Evolutionary conservation across 2,329 filamentous ascomycete genomes (phyloP).

Genomic region (Pseudogymnoascus pannorum): DNA sequence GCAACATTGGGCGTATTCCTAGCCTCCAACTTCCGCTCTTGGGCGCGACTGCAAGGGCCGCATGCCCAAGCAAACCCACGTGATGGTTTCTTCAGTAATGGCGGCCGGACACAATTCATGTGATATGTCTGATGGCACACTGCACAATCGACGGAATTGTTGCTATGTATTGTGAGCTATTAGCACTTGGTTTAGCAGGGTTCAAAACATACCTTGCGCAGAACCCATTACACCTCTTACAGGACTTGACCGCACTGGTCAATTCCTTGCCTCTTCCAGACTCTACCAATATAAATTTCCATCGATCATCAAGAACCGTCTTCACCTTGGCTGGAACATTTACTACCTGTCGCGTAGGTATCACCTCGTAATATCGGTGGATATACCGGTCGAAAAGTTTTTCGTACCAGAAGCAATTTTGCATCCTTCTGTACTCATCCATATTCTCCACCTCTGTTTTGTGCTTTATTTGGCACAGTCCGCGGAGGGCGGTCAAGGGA

Average conservation of each 20-base stretch:
- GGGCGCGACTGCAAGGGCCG: slow-evolving; percentile 89
- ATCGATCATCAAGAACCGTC: slow-evolving; percentile 88
- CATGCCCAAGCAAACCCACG: slow-evolving; percentile 98
- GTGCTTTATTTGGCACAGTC: slow-evolving; percentile 87
- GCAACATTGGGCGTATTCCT: slow-evolving; percentile 72
- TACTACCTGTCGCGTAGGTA: slow-evolving; percentile 85
- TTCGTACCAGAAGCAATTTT: slow-evolving; percentile 93
- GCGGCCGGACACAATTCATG: slow-evolving; percentile 94
- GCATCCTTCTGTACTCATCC: slow-evolving; percentile 74
- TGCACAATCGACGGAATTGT: slow-evolving; percentile 94
- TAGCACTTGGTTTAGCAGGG: neutral
- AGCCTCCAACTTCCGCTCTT: slow-evolving; percentile 86
- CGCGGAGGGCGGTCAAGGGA: slow-evolving; percentile 83
- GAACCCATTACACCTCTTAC: slow-evolving; percentile 85
- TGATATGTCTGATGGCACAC: slow-evolving; percentile 94
- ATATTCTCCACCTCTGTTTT: slow-evolving; percentile 76
- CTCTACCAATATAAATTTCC: slow-evolving; percentile 94
- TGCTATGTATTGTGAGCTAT: slow-evolving; percentile 40
- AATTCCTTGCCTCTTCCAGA: slow-evolving; percentile 89
- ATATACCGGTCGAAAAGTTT: slow-evolving; percentile 98
- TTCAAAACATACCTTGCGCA: slow-evolving; percentile 69
- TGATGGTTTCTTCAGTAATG: slow-evolving; percentile 89
- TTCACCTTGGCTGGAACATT: slow-evolving; percentile 95
- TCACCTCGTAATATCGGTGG: slow-evolving; percentile 93
- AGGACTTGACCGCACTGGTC: slow-evolving; percentile 90